phyloP scores from a whole-genome alignment of 352 stramenopile genomes.

The Detonula confervacea region DNA sequence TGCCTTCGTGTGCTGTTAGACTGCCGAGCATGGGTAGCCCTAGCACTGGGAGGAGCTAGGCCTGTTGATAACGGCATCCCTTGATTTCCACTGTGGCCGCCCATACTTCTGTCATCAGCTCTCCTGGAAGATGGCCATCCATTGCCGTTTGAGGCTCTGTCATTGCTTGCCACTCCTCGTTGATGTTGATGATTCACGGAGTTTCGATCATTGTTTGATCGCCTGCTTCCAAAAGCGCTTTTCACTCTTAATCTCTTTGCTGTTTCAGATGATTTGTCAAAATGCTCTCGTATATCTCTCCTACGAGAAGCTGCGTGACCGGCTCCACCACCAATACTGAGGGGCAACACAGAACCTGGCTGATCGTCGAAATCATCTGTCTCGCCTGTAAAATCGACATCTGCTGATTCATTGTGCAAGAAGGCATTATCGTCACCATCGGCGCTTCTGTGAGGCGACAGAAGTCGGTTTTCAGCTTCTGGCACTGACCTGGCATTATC shows the following conservation, averaged over 20 bases:
- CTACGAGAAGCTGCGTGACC: constrained; percentile 1
- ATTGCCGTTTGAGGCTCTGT: too few species aligned
- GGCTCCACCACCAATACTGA: not conserved
- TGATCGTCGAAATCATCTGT: constrained; percentile 39
- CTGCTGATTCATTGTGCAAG: constrained; percentile 4
- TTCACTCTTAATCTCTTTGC: too few species aligned
- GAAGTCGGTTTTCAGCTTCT: not conserved
- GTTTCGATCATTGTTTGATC: too few species aligned
- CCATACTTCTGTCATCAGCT: too few species aligned
- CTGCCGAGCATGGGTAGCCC: not conserved
- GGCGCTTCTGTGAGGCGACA: constrained; percentile 1
- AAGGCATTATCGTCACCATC: not conserved
- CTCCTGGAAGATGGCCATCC: too few species aligned
- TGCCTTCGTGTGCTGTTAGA: not conserved
- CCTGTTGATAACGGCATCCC: not conserved
- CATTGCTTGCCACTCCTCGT: too few species aligned
- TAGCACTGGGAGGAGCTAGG: not conserved
- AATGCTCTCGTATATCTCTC: not conserved
- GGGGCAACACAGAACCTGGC: not conserved
- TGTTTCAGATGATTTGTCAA: not conserved
- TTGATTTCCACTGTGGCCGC: not conserved
- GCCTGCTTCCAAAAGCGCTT: too few species aligned
- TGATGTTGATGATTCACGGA: too few species aligned
- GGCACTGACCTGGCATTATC: too few species aligned
- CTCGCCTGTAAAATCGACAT: constrained; percentile 44